A percentile compares a stretch with the other conserved stretches of the same genome.
Evolutionary conservation across 163 green algal genomes (phyloP).

Genomic region (Volvox carteri): DNA sequence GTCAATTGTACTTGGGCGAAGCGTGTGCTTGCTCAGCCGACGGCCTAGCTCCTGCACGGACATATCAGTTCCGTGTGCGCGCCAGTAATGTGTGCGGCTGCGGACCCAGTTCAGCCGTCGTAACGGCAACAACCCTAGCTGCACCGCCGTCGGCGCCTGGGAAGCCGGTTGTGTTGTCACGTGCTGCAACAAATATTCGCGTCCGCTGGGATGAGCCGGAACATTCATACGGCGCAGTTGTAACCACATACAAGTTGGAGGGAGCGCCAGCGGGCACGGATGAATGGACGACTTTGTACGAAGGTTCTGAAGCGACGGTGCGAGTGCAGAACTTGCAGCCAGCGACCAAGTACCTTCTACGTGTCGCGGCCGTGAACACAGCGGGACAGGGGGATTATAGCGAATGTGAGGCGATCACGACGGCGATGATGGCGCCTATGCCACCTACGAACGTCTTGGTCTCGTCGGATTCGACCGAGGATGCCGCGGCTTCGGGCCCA

Average conservation of each 20-base stretch:
- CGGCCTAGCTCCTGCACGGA: slow-evolving; percentile 62
- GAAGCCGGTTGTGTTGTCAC: slow-evolving; percentile 43
- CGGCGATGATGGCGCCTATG: slow-evolving; percentile 62
- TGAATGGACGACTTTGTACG: slow-evolving; percentile 59
- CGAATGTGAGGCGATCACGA: slow-evolving; percentile 43
- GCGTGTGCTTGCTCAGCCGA: slow-evolving; percentile 42
- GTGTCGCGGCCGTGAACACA: slow-evolving; percentile 68
- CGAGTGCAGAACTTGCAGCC: slow-evolving; percentile 59
- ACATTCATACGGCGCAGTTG: slow-evolving; percentile 63
- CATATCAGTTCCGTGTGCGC: slow-evolving; percentile 69
- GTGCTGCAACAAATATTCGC: slow-evolving; percentile 60
- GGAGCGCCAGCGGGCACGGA: not conserved
- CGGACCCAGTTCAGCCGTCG: slow-evolving; percentile 58
- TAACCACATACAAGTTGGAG: slow-evolving; percentile 70
- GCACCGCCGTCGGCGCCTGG: slow-evolving; percentile 67
- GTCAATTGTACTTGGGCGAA: slow-evolving; percentile 45
- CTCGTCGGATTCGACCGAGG: not conserved
- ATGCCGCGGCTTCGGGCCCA: not conserved
- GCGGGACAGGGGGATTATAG: slow-evolving; percentile 65
- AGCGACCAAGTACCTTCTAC: slow-evolving; percentile 67
- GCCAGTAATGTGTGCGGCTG: slow-evolving; percentile 69
- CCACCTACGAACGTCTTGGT: slow-evolving; percentile 57
- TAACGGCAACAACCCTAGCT: slow-evolving; percentile 56
- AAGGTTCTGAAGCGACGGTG: slow-evolving; percentile 39
- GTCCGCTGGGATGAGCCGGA: slow-evolving; percentile 63